Percentiles rank a stretch among this genome's conserved stretches.
phyloP scores from a whole-genome alignment of 352 stramenopile species.

The Thraustochytrium striatum region DNA sequence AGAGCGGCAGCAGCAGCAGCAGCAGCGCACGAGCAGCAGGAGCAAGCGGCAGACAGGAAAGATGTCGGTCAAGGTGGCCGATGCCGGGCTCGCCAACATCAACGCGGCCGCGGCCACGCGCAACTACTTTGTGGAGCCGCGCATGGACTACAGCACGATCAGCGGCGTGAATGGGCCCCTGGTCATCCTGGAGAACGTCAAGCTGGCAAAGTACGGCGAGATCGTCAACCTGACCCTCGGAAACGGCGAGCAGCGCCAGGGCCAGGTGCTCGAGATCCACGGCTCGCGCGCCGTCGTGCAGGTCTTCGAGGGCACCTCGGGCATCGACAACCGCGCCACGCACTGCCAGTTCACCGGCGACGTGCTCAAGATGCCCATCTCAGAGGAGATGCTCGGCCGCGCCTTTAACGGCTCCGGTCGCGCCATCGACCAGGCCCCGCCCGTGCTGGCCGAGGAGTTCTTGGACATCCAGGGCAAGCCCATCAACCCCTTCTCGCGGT shows the following conservation, averaged over 20 bases:
- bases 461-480: constrained; percentile 97
- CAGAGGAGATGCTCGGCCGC: constrained; percentile 95
- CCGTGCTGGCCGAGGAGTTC: constrained; percentile 96
- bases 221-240: constrained; percentile 97
- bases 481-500: constrained; percentile 97
- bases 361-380: constrained; percentile 96
- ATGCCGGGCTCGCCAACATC: constrained; percentile 39
- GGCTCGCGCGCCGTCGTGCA: constrained; percentile 90
- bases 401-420: constrained; percentile 97
- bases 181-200: constrained; percentile 99
- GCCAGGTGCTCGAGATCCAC: constrained; percentile 89
- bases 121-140: constrained; percentile 60
- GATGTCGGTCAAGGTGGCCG: neutral
- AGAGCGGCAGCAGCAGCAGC: too few relatives aligned
- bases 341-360: constrained; percentile 97
- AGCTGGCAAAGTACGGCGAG: constrained; percentile 95
- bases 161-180: constrained; percentile 95
- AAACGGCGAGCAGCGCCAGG: constrained; percentile 86
- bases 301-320: constrained; percentile 97
- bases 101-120: constrained; percentile 59
- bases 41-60: too few relatives aligned
- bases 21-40: too few relatives aligned
- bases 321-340: constrained; percentile 98
- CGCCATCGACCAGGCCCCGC: constrained; percentile 92
- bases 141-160: constrained; percentile 91